phyloP scores from a whole-genome alignment of 805 yeast genomes.

The Metschnikowia matae region DNA sequence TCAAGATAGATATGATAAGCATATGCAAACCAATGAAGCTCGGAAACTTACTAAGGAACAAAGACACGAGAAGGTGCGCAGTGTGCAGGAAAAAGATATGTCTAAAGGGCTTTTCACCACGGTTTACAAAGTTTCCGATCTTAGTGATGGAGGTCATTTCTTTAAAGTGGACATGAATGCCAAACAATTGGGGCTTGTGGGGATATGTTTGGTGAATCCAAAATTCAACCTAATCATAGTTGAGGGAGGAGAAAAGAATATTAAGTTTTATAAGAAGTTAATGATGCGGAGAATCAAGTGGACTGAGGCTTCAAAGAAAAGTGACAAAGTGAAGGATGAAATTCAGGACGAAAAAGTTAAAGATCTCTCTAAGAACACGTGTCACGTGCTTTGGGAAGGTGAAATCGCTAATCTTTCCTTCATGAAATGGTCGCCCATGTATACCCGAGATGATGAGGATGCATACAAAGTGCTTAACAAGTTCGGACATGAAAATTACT shows the following conservation, averaged over 20 bases:
- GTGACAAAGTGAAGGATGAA: neutral
- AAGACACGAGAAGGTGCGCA: constrained; percentile 44
- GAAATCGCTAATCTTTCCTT: constrained; percentile 50
- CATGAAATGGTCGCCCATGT: constrained; percentile 64
- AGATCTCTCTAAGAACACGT: constrained; percentile 43
- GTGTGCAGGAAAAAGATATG: constrained; percentile 47
- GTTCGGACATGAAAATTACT: constrained; percentile 56
- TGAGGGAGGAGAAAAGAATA: constrained; percentile 66
- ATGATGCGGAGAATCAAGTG: constrained; percentile 63
- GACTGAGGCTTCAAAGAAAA: constrained; percentile 35
- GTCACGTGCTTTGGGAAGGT: constrained; percentile 69
- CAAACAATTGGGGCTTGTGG: constrained; percentile 62
- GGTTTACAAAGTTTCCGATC: constrained; percentile 53
- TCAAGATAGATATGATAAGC: constrained; percentile 54
- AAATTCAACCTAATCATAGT: constrained; percentile 58
- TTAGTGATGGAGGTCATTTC: constrained; percentile 61
- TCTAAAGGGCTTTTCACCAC: constrained; percentile 49
- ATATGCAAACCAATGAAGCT: constrained; percentile 54
- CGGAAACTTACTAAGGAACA: constrained; percentile 62
- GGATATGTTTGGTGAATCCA: constrained; percentile 50
- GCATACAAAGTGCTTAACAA: constrained; percentile 45
- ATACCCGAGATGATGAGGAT: constrained; percentile 48
- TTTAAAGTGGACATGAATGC: constrained; percentile 81
- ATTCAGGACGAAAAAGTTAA: no score
- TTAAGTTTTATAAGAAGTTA: constrained; percentile 60